These are phyloP conservation scores for Fusarium xylarioides DNA, from an alignment of 2,329 filamentous ascomycete genomes.

Conservation along the genomic window DNA sequence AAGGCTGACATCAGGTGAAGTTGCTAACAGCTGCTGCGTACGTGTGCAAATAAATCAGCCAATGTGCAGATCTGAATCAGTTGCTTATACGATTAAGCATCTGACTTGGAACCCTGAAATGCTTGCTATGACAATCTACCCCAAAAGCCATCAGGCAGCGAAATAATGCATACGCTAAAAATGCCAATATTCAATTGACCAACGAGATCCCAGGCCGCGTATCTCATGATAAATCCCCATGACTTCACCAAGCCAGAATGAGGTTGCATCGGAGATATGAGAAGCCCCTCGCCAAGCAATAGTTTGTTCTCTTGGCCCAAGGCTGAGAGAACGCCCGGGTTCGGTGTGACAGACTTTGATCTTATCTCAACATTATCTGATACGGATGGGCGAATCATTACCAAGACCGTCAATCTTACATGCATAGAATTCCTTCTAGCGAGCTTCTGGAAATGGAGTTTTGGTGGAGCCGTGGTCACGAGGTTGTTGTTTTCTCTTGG, in stretches of 20 bases:
- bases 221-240: constrained; percentile 23
- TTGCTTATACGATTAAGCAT: constrained; percentile 1
- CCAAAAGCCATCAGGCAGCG: constrained; percentile 3
- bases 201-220: background rate
- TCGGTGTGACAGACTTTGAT: constrained; percentile 23
- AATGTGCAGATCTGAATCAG: background rate
- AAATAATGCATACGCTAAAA: constrained; percentile 6
- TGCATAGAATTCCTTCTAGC: constrained; percentile 24
- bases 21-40: background rate
- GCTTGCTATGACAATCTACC: background rate
- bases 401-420: background rate
- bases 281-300: constrained; percentile 7
- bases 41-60: background rate
- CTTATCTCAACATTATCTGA: constrained; percentile 25
- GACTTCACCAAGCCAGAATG: constrained; percentile 16
- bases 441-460: constrained; percentile 28
- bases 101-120: constrained; percentile 3
- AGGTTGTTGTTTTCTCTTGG: constrained; percentile 15
- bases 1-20: background rate
- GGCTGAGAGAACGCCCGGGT: constrained; percentile 25
- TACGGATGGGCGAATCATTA: constrained; percentile 25
- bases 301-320: constrained; percentile 3
- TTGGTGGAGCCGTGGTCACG: constrained; percentile 6
- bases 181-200: constrained; percentile 17
- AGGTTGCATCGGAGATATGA: constrained; percentile 15